phyloP scores from a whole-genome alignment of 2,329 filamentous ascomycete genomes.

The Cercospora nicotianae region DNA sequence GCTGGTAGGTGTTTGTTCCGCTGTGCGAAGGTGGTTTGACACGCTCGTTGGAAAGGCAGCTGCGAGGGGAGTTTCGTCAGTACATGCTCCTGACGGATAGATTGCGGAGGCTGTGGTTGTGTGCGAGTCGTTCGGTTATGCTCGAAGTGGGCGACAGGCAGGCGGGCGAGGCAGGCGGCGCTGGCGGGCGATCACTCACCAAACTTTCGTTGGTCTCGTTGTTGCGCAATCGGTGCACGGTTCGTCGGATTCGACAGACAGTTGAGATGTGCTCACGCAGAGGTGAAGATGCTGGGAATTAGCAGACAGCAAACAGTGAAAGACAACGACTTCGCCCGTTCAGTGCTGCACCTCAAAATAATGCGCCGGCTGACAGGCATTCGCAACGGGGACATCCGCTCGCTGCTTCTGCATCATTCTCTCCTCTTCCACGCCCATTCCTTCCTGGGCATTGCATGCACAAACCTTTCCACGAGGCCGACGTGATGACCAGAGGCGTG shows the following conservation, averaged over 20 bases:
- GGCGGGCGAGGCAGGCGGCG: neutral
- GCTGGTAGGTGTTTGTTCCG: neutral
- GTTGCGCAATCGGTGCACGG: constrained; percentile 7
- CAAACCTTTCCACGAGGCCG: neutral
- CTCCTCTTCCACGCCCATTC: constrained; percentile 10
- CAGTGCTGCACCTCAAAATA: constrained; percentile 6
- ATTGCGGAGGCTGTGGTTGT: neutral
- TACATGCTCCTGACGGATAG: neutral
- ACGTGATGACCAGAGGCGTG: neutral
- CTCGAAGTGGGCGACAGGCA: neutral
- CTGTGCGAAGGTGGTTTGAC: neutral
- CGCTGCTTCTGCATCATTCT: constrained; percentile 7
- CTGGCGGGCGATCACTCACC: constrained; percentile 7
- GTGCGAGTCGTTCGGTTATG: neutral
- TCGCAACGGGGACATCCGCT: neutral
- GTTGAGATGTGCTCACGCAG: neutral
- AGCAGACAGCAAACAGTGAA: neutral
- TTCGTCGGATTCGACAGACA: neutral
- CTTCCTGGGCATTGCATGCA: neutral
- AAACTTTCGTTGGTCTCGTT: neutral
- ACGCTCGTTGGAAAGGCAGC: neutral
- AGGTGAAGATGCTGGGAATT: neutral
- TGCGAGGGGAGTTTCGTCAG: neutral
- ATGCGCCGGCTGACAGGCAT: constrained; percentile 9
- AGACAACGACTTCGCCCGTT: neutral